Base-by-base conservation (phyloP, 1,284 basidiomycete species). In the Coniferiporia sulphurascens region DNA sequence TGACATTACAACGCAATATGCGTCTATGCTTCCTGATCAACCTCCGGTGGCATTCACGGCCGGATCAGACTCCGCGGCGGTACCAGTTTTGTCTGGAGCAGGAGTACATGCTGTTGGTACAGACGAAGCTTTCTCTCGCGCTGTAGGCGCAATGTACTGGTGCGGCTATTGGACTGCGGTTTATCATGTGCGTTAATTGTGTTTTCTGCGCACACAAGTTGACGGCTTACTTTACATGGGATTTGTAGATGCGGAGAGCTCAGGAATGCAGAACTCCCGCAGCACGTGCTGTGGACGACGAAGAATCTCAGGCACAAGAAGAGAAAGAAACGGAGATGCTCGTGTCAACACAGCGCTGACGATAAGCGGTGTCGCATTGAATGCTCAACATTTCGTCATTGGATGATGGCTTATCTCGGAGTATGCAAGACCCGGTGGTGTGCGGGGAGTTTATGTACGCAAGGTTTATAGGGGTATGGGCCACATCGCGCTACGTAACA, bases 111-210 rank as follows among this genome's bases (percentile, higher is more conserved):
- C 74, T 66, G 78, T 83, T 34, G 79, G 76, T 61, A 81, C 80
- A 64, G 87, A 91, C 63, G 87, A 91, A 65, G 87, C 87, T 1
- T 91, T 91, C 69, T 75, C 78, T 41, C 83, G 84, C 56, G 89
- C 89, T 1, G 65, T 89, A 66, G 79, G 78, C 21, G 86, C 89
- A 15, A 90, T 86, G 82, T 91, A 91, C 69, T 91, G 89, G 89
- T 77, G 78, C 36, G 89, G 89, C 15, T 91, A 91, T 69, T 91
- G 89, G 88, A 89, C 87, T 1, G 89, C 89, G 1, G 78, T 89
- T 52, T 91, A 91, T 68, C 85, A 91, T 70, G 87, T 86, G 67
- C 53, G 80, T 62, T 62, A 12, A n/a, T n/a, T 27, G 5, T n/a
- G 4, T 46, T 53, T 32, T 32, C 48, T n/a, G 8, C 8, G 19